Base-by-base conservation (phyloP, 2,329 filamentous ascomycete genomes). In the Microcyclospora pomicola region DNA sequence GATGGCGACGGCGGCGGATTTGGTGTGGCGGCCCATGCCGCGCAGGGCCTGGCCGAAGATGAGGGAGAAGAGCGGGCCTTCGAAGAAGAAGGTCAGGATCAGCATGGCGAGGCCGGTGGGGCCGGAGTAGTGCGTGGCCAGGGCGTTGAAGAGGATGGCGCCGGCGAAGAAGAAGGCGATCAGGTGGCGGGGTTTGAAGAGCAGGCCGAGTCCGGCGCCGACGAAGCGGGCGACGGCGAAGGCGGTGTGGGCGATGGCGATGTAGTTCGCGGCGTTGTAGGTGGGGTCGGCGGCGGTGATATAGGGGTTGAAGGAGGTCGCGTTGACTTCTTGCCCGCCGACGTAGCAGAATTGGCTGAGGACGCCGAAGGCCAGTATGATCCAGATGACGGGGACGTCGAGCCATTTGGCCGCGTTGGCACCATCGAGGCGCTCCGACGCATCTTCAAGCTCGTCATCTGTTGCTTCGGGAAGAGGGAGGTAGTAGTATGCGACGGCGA, bases 391-490 rank as follows among this genome's bases (percentile, higher is more conserved):
- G 5, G 63, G 65, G 33, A 73, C 42, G 0, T 63, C 61, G 9
- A 58, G 51, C 6, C 69, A 49, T 33, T 55, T 62, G n/a, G 62
- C 57, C 38, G 59, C 59, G 43, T 73, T 68, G 24, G 65, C 67
- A 15, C 64, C 63, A 38, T 68, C 60, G 13, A 69, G 61, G 3
- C 68, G 65, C 42, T 69, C 66, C 15, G 68, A 67, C 3, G 71
- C 59, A 35, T 69, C 65, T 42, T 75, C 70, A 3, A 79, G 59
- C 44, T 78, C 73, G 12, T 67, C 64, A 46, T 77, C 73, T 1
- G 72, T 71, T 2, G 73, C 74, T 56, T 78, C 74, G 0, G 75
- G 74, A 1, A 79, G 60, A 2, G 73, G 73, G 1, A 77, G 58
- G 46, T 77, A 77, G 50, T 71, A 75, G 53, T 75, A 77, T 2